phyloP scores from a whole-genome alignment of 1,284 basidiomycete species.

The Leucoagaricus sp. region DNA sequence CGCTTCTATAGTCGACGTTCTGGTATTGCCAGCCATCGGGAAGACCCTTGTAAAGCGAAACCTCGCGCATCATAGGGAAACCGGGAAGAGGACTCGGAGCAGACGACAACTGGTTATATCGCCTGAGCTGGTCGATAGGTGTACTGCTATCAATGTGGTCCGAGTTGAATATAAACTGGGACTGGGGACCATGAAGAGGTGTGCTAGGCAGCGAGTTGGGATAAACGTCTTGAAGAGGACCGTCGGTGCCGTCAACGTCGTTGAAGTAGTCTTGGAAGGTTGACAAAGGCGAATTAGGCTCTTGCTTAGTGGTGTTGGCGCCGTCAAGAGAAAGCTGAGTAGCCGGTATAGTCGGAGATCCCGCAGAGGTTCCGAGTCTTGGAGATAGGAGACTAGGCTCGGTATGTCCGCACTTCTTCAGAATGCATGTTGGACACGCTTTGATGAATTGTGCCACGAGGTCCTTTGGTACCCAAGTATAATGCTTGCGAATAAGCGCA shows the following conservation, averaged over 20 bases:
- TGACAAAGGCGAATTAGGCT: neutral
- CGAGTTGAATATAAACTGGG: conserved; percentile 2
- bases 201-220: conserved; percentile 6
- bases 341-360: conserved; percentile 6
- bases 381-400: conserved; percentile 5
- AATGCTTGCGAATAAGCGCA: conserved; percentile 58
- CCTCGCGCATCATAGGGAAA: conserved; percentile 43
- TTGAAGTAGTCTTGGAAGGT: conserved; percentile 22
- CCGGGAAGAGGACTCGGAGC: conserved; percentile 20
- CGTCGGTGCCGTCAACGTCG: conserved; percentile 5
- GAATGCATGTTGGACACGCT: conserved; percentile 69
- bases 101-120: conserved; percentile 1
- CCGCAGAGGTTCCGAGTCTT: neutral
- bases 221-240: neutral
- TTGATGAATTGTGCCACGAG: conserved; percentile 76
- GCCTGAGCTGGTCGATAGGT: conserved; percentile 1
- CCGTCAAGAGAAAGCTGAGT: neutral
- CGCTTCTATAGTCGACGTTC: conserved; percentile 36
- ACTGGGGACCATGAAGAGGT: conserved; percentile 5
- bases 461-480: conserved; percentile 82
- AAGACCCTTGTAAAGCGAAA: conserved; percentile 44
- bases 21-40: conserved; percentile 48
- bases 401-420: conserved; percentile 37
- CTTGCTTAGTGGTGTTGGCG: neutral
- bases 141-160: conserved; percentile 1